Conservation (phyloP, 2,329 filamentous ascomycete genomes). For the Aspergillus niger region DNA sequence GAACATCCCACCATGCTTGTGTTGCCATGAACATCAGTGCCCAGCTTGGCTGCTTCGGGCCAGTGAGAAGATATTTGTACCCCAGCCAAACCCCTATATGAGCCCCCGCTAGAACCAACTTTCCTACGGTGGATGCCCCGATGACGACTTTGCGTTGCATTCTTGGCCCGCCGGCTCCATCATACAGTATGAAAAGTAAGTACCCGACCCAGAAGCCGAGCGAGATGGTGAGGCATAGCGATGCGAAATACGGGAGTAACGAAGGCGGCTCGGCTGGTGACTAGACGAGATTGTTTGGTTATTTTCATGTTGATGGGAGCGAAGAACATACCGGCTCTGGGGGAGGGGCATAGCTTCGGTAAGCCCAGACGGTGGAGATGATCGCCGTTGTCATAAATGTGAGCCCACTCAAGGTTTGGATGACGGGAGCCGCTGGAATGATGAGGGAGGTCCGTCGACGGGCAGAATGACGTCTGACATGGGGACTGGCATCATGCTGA, state of each 20-base stretch:
- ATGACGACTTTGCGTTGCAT: background rate
- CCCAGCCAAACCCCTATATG: background rate
- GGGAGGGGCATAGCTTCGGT: background rate
- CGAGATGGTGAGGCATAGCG: background rate
- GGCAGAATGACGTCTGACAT: background rate
- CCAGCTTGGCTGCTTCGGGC: constrained; percentile 5
- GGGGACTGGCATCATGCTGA: background rate
- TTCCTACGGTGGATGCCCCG: background rate
- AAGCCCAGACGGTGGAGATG: background rate
- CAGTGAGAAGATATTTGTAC: background rate
- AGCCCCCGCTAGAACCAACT: background rate
- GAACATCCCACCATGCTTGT: constrained; percentile 9
- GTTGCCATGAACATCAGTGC: background rate
- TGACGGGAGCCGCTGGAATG: background rate
- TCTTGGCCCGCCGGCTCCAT: background rate
- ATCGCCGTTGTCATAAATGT: background rate
- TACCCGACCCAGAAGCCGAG: background rate
- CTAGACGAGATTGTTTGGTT: background rate
- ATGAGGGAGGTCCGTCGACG: no score
- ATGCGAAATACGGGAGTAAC: background rate
- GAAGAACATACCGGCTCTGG: background rate
- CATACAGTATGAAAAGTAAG: background rate
- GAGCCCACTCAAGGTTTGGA: background rate
- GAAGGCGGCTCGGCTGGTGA: background rate
- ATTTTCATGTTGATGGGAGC: no score